Base-by-base conservation (phyloP, 768 basidiomycete species). In the Trametes cingulata region DNA sequence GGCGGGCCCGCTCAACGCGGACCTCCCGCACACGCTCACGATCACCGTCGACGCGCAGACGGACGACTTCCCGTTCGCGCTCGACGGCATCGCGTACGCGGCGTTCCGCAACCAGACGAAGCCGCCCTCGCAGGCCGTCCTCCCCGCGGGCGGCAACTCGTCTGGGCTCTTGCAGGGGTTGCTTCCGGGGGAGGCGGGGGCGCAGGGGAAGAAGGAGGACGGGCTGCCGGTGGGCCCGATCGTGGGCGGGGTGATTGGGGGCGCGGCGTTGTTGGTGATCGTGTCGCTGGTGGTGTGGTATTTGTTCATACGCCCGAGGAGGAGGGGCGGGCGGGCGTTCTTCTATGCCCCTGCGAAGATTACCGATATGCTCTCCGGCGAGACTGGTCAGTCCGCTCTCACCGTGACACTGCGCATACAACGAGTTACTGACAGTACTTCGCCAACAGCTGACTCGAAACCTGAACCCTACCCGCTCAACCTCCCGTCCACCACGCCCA, bases 271-370 rank as follows among this genome's bases (percentile, higher is more conserved):
- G 27, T 27, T 55, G 12, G 53, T 25, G 5, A 33, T 55, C 7
- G 22, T 55, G 14, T 33, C 42, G 41, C 53, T 55, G 19, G 42
- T 46, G 4, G 53, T 55, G 20, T 55, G 53, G 53, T 55, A 55
- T 42, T 9, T 55, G n/a, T 55, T 55, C 53, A 46, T 55, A 7
- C 53, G 53, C 20, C 53, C 53, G 20, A 33, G 53, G 53, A 15
- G 53, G 40, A 42, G 43, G 19, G 53, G 53, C 25, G 53, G 53
- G 5, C 53, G 53, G 8, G 41, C 53, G 29, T 55, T 55, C 53
- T 55, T 55, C 53, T 55, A 55, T 12, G 53, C 53, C 1, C 53
- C 53, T 19, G 53, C 42, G 13, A 55, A 55, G 42, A 55, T 55
- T 33, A 55, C 29, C 33, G 53, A 55, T 19, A 55, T 55, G 20